Evolutionary conservation across 805 yeast genomes (phyloP), one percentile per base, ranked within the genome.

Genomic region (Suhomyces faveliae): DNA sequence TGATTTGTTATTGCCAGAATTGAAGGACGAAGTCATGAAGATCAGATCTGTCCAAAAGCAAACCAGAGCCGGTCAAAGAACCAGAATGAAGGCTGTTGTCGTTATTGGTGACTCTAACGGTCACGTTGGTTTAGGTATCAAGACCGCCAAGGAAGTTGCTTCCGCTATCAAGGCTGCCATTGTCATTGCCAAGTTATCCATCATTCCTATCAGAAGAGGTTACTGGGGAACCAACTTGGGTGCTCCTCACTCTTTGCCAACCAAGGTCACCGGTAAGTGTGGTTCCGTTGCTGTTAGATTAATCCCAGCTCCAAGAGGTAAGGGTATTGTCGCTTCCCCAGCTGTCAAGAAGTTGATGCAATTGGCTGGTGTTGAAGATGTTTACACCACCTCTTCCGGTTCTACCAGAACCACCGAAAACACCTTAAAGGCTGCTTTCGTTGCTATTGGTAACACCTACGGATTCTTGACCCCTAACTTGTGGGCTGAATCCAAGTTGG

Each of bases 21-120:
- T 94, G 74, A 85, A 87, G 80, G 99, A 94, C 77, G 96, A 92
- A 82, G 97, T 94, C 73, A 94, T 94, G 99, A 92, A 92, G 89
- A 94, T 94, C 83, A 86, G 92, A 83, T 96, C 99, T 64, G 99
- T 94, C 67, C 99, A 94, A 83, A 94, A 94, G 87, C 99, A 94
- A 83, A 94, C 99, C 85, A 85, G 96, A 81, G 99, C 99, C 71
- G 99, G 99, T 90, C 99, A 94, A 85, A 92, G 99, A 86, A 94
- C 98, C 81, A 90, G 99, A 85, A 91, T 94, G 87, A 95, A 95
- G 94, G 99, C 98, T 78, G 96, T 94, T 72, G 98, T 94, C 74
- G 90, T 94, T 73, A 90, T 94, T 76, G 99, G 99, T 84, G 99
- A 94, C 84, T 81, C 91, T 72, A 89, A 90, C 89, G 99, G 99